Conservation (phyloP, 1,284 basidiomycete species). For the Sporisorium reilianum region DNA sequence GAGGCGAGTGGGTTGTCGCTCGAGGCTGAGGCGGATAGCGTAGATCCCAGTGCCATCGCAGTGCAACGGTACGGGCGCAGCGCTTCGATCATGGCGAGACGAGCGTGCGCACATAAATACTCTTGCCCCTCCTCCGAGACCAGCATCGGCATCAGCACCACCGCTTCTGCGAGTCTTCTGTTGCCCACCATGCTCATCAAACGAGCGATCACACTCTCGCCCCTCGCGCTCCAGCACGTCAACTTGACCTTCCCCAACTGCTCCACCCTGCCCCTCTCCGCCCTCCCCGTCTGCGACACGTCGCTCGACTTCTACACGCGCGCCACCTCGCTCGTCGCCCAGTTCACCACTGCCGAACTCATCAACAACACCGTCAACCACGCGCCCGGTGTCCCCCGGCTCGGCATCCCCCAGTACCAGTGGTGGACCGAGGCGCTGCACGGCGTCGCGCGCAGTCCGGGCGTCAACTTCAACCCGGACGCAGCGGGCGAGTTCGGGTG, state of each 20-base stretch:
- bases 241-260: conserved; percentile 34
- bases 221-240: conserved; percentile 23
- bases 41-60: too few species aligned
- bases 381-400: conserved; percentile 19
- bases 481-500: conserved; percentile 6
- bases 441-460: conserved; percentile 22
- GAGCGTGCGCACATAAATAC: too few species aligned
- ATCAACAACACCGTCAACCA: conserved; percentile 40
- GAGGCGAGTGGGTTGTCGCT: too few species aligned
- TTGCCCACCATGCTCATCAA: conserved; percentile 11
- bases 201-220: conserved; percentile 28
- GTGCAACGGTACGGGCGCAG: too few species aligned
- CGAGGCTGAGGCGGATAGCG: too few species aligned
- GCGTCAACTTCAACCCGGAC: conserved; percentile 22
- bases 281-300: conserved; percentile 27
- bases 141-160: too few species aligned
- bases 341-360: conserved; percentile 26
- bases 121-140: too few species aligned
- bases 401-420: conserved; percentile 31
- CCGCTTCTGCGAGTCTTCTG: too few species aligned
- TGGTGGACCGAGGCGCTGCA: conserved; percentile 40
- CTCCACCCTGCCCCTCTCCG: conserved; percentile 8
- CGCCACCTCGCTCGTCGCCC: conserved; percentile 18
- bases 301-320: conserved; percentile 23
- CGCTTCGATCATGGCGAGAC: too few species aligned